Evolutionary conservation across 2,329 filamentous ascomycete species (phyloP).

Genomic region (Scedosporium minutisporum): DNA sequence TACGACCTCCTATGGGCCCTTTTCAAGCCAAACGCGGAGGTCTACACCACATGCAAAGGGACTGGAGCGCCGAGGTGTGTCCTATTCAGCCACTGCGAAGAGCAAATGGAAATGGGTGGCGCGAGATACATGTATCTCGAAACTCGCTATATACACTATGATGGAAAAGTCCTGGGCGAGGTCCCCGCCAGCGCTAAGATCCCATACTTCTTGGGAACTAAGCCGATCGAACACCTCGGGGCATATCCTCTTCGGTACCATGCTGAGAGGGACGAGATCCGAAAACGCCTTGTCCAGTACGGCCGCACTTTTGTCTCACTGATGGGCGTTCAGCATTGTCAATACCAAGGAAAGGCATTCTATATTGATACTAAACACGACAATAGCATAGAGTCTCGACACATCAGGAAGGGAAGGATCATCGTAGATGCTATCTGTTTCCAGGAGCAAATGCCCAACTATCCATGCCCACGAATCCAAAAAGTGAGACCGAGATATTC

Average conservation of each 20-base stretch:
- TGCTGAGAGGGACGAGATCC: not conserved
- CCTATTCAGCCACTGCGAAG: not conserved
- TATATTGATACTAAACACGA: not conserved
- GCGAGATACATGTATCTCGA: not conserved
- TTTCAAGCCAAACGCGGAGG: not conserved
- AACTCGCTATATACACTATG: not conserved
- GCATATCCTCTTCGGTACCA: slow-evolving; percentile 1
- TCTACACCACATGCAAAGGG: not conserved
- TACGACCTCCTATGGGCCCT: slow-evolving; percentile 1
- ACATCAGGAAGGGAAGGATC: not conserved
- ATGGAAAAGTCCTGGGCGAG: not conserved
- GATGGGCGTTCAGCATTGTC: not conserved
- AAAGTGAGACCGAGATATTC: not conserved
- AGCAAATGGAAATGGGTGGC: not conserved
- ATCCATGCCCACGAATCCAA: not conserved
- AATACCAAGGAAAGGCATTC: not conserved
- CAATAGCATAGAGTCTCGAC: not conserved
- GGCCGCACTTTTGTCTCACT: not conserved
- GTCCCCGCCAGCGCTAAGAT: not conserved
- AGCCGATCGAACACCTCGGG: not conserved
- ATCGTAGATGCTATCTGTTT: not conserved
- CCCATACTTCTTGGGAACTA: not conserved
- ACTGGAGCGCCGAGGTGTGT: not conserved
- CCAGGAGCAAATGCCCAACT: not conserved
- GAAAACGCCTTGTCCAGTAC: not conserved